Evolutionary conservation across 2,329 filamentous ascomycete genomes (phyloP), one percentile per base, ranked within the genome.

Genomic region (Plectosphaerella plurivora): DNA sequence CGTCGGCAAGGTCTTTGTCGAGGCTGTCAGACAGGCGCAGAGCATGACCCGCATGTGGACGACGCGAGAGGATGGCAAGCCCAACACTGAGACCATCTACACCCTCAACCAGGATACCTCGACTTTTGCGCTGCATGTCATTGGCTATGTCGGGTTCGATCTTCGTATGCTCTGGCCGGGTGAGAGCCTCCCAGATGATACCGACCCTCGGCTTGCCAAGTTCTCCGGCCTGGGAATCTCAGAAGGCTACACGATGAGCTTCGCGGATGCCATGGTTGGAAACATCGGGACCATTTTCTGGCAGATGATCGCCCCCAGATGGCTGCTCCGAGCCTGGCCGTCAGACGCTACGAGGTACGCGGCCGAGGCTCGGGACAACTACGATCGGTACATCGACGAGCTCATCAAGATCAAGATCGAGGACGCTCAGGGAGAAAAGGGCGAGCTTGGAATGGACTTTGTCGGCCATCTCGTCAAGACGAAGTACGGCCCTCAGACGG

Each of bases 121-220:
- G 83, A 71, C 72, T 16, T 69, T 81, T 54, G 75, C 76, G 16
- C 70, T 82, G 50, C 77, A 82, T 60, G 78, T 82, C 55, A 81
- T 82, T 51, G 70, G 84, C 56, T 83, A 83, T 55, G 86, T 89
- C 51, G 89, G 88, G 0, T 92, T 92, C 63, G 88, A 87, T 5
- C 68, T 85, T 51, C 71, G 70, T 18, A 65, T 85, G 55, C 63
- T 79, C 14, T 86, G 82, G 82, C 82, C 88, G 1, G 84, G 86
- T 25, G 79, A 89, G 67, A 67, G 73, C 45, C 63, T 75, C 18
- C 72, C 73, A 0, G 60, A 66, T 3, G 72, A 71, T 18, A 63
- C 65, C 10, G 74, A 79, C 47, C 66, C 69, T n/a, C 70, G 69
- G 49, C 65, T 75, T 55, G 70, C 68, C 46, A 79, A 80, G 60